phyloP scores from a whole-genome alignment of 2,329 filamentous ascomycete genomes.

The Fusarium concolor region DNA sequence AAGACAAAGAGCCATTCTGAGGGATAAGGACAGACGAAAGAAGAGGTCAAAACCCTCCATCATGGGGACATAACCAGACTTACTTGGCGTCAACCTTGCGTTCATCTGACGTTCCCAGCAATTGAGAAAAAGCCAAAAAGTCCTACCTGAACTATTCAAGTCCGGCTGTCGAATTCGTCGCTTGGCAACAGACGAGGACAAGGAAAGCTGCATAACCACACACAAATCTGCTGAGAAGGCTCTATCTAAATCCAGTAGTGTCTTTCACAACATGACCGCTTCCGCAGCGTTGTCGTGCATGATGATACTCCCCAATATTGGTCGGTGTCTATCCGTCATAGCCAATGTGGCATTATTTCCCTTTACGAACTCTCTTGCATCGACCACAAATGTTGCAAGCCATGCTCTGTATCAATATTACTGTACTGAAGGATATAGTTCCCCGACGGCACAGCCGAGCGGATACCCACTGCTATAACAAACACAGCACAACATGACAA shows the following conservation, averaged over 20 bases:
- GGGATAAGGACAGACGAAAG: not conserved
- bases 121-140: conserved; percentile 10
- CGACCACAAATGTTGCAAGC: not conserved
- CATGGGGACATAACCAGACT: conserved; percentile 3
- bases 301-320: not conserved
- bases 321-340: conserved; percentile 9
- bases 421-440: not conserved
- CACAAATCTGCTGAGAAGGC: conserved; percentile 5
- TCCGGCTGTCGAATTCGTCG: not conserved
- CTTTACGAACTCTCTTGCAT: conserved; percentile 20
- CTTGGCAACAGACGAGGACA: conserved; percentile 21
- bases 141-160: not conserved
- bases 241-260: conserved; percentile 12
- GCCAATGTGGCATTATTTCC: conserved; percentile 13
- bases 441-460: conserved; percentile 24
- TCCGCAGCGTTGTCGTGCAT: conserved; percentile 8
- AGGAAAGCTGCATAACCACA: conserved; percentile 30
- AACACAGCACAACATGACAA: conserved; percentile 22
- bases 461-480: conserved; percentile 25
- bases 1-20: not conserved
- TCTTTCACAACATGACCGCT: conserved; percentile 1
- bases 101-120: conserved; percentile 31
- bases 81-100: conserved; percentile 31
- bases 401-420: not conserved
- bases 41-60: not conserved